These are phyloP conservation scores for Nigrospora sphaerica DNA, from an alignment of 2,329 filamentous ascomycete genomes.

Conservation along the genomic window DNA sequence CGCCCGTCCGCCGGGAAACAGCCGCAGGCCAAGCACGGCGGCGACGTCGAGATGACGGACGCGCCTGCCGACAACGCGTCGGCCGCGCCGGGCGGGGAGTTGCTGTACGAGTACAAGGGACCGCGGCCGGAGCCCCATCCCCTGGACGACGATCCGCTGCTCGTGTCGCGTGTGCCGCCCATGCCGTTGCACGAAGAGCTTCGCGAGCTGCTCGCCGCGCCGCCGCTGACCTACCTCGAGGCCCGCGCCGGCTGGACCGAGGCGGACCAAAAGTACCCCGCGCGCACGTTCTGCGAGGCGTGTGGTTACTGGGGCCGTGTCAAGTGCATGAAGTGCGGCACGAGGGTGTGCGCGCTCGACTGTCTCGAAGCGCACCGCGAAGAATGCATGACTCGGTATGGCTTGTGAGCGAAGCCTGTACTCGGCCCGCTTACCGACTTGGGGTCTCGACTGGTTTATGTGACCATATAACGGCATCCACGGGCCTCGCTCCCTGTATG, in stretches of 20 bases:
- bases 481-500: too few relatives aligned
- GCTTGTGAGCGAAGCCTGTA: constrained; percentile 13
- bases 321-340: constrained; percentile 71
- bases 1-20: background rate
- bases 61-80: constrained; percentile 10
- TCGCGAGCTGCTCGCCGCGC: constrained; percentile 52
- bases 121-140: constrained; percentile 32
- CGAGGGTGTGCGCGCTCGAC: constrained; percentile 67
- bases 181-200: constrained; percentile 56
- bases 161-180: constrained; percentile 50
- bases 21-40: constrained; percentile 14
- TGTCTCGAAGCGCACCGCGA: constrained; percentile 67
- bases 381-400: constrained; percentile 62
- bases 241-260: constrained; percentile 42
- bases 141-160: constrained; percentile 49
- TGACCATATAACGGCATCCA: too few relatives aligned
- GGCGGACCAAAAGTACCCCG: constrained; percentile 40
- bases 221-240: constrained; percentile 62
- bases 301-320: constrained; percentile 79
- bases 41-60: constrained; percentile 35
- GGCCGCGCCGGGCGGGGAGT: background rate
- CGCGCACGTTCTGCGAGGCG: constrained; percentile 65
- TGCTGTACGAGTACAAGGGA: constrained; percentile 1
- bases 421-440: too few relatives aligned
- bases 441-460: too few relatives aligned